Evolutionary conservation across 2,329 filamentous ascomycete species (phyloP), one percentile per base, ranked within the genome.

Genomic region (Alternaria postmessia): DNA sequence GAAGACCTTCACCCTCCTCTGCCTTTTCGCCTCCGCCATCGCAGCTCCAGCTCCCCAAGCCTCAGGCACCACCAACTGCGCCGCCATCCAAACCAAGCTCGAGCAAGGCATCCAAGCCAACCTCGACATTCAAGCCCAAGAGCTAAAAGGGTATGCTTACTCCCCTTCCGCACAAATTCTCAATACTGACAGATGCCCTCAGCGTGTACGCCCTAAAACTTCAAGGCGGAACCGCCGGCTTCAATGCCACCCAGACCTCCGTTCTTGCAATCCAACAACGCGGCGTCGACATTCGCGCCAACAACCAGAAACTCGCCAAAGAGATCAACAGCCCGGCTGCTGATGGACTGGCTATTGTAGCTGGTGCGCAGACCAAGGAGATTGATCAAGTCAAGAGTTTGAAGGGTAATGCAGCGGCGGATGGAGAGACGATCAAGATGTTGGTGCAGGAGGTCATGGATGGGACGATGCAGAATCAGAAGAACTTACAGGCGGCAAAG

Each of bases 81-180:
- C 56, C 20, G 30, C 7, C 7, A 22, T 44, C 5, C 51, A 34
- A 6, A 11, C 48, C 8, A 30, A 68, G 11, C 60, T 72, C 5
- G 43, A 57, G 2, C 54, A 59, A 1, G 68, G 68, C 6, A 72
- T 70, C 9, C 57, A 70, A 26, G 54, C 61, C 9, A 70, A 69
- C 36, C 61, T 72, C 24, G 57, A 63, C 24, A 69, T 72, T 16
- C 69, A 72, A 43, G 59, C 59, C 20, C 62, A 68, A 18, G 69
- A 72, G 32, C 53, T 70, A 4, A 52, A 64, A 49, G 65, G 65
- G 69, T 67, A 53, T 12, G 56, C 41, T 24, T 12, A 14, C 5
- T 16, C 4, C 5, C 8, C 5, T 30, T 30, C 8, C 9, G 24
- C 28, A 11, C 11, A 30, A 5, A 30, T 24, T n/a, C 18, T 11